These are phyloP conservation scores for Xerocomus minutiporus DNA, from an alignment of 1,284 basidiomycete genomes.

Conservation along the genomic window DNA sequence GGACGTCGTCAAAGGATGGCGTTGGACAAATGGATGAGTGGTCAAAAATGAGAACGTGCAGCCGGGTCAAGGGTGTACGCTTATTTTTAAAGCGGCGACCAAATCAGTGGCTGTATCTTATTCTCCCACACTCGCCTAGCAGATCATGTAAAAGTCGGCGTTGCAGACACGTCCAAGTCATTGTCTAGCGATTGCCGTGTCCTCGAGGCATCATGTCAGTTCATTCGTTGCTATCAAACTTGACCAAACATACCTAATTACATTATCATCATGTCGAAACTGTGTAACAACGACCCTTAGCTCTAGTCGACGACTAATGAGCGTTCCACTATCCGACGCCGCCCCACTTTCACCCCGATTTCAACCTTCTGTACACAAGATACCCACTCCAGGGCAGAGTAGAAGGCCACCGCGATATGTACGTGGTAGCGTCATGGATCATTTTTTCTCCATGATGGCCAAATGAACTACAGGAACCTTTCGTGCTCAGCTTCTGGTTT, in stretches of 20 bases:
- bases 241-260: slow-evolving; percentile 1
- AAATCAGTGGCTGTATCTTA: slow-evolving; percentile 23
- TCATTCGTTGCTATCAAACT: neutral
- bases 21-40: slow-evolving; percentile 33
- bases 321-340: neutral
- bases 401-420: slow-evolving; percentile 43
- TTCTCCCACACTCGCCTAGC: slow-evolving; percentile 16
- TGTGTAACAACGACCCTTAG: neutral
- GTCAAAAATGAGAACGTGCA: slow-evolving; percentile 33
- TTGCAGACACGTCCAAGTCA: slow-evolving; percentile 4
- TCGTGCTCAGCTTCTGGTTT: slow-evolving; percentile 40
- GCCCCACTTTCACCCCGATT: slow-evolving; percentile 27
- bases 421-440: slow-evolving; percentile 11
- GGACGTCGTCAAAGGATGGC: slow-evolving; percentile 32
- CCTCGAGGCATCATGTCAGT: slow-evolving; percentile 10
- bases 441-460: neutral
- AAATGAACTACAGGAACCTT: slow-evolving; percentile 40
- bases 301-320: slow-evolving; percentile 14
- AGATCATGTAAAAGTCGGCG: slow-evolving; percentile 11
- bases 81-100: slow-evolving; percentile 37
- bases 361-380: slow-evolving; percentile 42
- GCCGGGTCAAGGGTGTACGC: slow-evolving; percentile 39
- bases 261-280: neutral
- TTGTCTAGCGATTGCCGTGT: neutral
- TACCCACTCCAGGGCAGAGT: slow-evolving; percentile 38